These are phyloP conservation scores for Coix lacrymajobi DNA, from an alignment of 176 grass and related monocot genomes.

Conservation along the genomic window DNA sequence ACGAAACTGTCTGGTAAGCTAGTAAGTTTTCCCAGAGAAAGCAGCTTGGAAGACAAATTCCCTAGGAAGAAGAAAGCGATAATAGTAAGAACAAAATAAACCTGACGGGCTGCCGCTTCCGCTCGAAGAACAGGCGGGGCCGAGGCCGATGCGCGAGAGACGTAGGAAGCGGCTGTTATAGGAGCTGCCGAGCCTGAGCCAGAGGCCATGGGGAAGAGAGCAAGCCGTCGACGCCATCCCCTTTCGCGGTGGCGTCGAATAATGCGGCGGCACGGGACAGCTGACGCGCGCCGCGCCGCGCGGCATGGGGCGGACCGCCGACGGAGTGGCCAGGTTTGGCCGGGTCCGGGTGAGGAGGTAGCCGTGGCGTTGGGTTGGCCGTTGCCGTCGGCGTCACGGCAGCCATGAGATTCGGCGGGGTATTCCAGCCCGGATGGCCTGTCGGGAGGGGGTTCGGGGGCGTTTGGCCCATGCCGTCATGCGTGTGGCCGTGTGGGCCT, in stretches of 20 bases:
- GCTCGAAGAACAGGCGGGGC: background rate
- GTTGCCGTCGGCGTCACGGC: background rate
- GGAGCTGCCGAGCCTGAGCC: background rate
- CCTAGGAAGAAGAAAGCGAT: background rate
- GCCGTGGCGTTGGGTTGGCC: background rate
- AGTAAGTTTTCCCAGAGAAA: too few species aligned
- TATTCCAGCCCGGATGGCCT: background rate
- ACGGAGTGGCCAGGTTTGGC: background rate
- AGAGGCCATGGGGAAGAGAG: background rate
- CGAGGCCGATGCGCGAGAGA: background rate
- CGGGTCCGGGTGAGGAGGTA: background rate
- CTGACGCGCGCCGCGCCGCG: slow-evolving; percentile 15
- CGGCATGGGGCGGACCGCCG: background rate
- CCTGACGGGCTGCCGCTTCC: background rate
- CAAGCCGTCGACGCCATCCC: slow-evolving; percentile 24
- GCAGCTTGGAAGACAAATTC: background rate
- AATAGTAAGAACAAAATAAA: background rate
- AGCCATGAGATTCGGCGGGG: background rate
- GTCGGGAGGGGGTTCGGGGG: background rate
- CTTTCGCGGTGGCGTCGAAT: background rate
- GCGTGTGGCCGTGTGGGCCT: background rate
- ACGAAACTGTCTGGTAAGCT: background rate
- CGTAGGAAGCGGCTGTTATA: background rate
- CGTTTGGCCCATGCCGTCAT: background rate
- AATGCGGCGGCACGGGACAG: background rate